Evolutionary conservation across 2,329 filamentous ascomycete genomes (phyloP), one percentile per base, ranked within the genome.

Genomic region (Colletotrichum salicis): DNA sequence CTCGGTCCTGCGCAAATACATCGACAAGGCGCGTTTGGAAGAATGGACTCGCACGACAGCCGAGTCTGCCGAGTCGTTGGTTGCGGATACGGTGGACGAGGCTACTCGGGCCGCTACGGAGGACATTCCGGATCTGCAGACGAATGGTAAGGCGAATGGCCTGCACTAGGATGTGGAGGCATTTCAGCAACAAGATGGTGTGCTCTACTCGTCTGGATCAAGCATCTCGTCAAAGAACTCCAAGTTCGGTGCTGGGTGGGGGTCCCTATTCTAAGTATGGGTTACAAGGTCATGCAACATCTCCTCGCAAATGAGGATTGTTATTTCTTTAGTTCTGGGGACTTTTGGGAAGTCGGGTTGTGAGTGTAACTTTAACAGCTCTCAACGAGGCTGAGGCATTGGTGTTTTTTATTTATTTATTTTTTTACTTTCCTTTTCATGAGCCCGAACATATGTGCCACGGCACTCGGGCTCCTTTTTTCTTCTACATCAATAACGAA

Each of bases 21-120:
- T 96, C 24, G 88, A 92, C 67, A 91, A 91, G 79, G 87, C 90
- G 70, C 87, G 91, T 48, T 86, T 97, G 12, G 89, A 90, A 7
- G 87, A 92, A 67, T 97, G 95, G 93, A 80, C 84, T 22, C 79
- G 76, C 11, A 80, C 80, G 13, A 80, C 82, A 7, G 79, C 82
- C 27, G 80, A 84, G 35, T 78, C 79, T 31, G 84, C 83, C 22
- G 79, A 82, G 56, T 71, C 76, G 10, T 77, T 82, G 70, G 75
- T 83, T 29, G 77, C 80, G 59, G 76, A 73, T 37, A 73, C 79
- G 11, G 73, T 78, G 58, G 83, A 84, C 52, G 78, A 80, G 33
- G 66, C 54, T 27, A 75, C 74, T 11, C 60, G 54, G 33, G 73
- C 66, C 8, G 70, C 74, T 24, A 55, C 61, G 12, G 45, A 59